phyloP scores from a whole-genome alignment of 2,329 filamentous ascomycete genomes.

The Ophiostoma populinum region DNA sequence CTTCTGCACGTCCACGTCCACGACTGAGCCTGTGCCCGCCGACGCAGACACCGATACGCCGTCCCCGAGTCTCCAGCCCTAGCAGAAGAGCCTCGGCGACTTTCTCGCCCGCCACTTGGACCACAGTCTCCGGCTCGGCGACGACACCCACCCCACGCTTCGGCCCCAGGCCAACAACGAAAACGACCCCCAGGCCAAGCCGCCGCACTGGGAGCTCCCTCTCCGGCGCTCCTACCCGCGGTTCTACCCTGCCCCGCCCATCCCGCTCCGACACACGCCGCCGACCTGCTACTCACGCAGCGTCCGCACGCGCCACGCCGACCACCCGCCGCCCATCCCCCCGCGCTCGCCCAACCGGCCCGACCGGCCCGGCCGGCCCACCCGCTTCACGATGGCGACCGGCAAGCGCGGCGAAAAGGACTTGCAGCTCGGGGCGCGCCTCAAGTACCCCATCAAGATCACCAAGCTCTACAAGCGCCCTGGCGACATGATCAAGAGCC shows the following conservation, averaged over 20 bases:
- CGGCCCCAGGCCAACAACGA: neutral
- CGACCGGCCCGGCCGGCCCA: too few relatives aligned
- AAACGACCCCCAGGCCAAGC: too few relatives aligned
- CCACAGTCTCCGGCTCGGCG: neutral
- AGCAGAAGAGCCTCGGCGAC: too few relatives aligned
- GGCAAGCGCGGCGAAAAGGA: constrained; percentile 13
- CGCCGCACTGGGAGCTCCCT: constrained; percentile 4
- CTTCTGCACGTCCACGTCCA: too few relatives aligned
- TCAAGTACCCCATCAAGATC: constrained; percentile 89
- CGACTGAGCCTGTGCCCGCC: too few relatives aligned
- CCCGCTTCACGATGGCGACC: constrained; percentile 8
- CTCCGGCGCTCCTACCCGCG: constrained; percentile 3
- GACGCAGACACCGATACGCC: too few relatives aligned
- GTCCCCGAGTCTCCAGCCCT: too few relatives aligned
- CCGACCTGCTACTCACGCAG: constrained; percentile 6
- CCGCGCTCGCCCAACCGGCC: neutral
- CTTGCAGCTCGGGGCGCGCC: constrained; percentile 38
- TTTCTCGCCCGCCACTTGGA: too few relatives aligned
- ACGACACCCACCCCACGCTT: neutral
- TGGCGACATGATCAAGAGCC: constrained; percentile 57
- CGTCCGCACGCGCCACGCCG: constrained; percentile 10
- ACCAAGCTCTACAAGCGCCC: constrained; percentile 63
- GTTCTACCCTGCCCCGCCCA: constrained; percentile 6
- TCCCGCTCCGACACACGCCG: constrained; percentile 6
- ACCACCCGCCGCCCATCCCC: constrained; percentile 2